Percentiles rank a stretch among this genome's conserved stretches.
Conservation (phyloP, 2,329 filamentous ascomycete genomes). For the Nannizzia gypsea region DNA sequence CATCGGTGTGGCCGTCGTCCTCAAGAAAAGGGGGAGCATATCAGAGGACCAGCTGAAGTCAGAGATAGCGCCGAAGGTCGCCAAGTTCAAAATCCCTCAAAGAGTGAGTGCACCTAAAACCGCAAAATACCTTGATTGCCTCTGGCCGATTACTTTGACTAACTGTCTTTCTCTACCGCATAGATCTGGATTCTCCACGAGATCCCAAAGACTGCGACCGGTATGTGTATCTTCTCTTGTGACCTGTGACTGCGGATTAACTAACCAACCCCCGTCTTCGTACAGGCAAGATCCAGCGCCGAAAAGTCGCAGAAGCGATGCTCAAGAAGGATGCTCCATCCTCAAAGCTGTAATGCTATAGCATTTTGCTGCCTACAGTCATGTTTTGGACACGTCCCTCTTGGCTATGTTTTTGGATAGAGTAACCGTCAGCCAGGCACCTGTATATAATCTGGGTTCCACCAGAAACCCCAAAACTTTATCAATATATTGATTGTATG, state of each 20-base stretch:
- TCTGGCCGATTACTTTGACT: too few species aligned
- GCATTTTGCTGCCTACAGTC: too few species aligned
- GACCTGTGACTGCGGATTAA: too few species aligned
- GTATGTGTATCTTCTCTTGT: constrained; percentile 1
- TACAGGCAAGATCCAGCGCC: constrained; percentile 65
- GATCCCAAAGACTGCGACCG: constrained; percentile 83
- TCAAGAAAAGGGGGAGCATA: constrained; percentile 52
- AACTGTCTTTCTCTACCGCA: not conserved
- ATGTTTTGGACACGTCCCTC: not conserved
- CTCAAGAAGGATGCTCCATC: constrained; percentile 52
- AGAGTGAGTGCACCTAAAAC: constrained; percentile 41
- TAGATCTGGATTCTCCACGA: constrained; percentile 68
- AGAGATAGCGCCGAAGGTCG: constrained; percentile 59
- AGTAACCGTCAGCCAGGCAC: not conserved
- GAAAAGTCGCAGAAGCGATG: constrained; percentile 79
- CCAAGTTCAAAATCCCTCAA: constrained; percentile 78
- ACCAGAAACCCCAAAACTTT: not conserved
- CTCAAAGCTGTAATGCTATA: constrained; percentile 38
- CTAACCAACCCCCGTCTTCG: not conserved
- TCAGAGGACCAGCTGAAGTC: constrained; percentile 50
- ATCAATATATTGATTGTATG: not conserved
- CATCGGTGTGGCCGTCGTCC: constrained; percentile 62
- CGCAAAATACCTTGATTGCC: not conserved
- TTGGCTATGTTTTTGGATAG: not conserved
- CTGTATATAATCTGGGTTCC: not conserved